Evolutionary conservation across 371 early-diverging fungal genomes (phyloP).

Genomic region (Amoeboaphelidium occidentale): DNA sequence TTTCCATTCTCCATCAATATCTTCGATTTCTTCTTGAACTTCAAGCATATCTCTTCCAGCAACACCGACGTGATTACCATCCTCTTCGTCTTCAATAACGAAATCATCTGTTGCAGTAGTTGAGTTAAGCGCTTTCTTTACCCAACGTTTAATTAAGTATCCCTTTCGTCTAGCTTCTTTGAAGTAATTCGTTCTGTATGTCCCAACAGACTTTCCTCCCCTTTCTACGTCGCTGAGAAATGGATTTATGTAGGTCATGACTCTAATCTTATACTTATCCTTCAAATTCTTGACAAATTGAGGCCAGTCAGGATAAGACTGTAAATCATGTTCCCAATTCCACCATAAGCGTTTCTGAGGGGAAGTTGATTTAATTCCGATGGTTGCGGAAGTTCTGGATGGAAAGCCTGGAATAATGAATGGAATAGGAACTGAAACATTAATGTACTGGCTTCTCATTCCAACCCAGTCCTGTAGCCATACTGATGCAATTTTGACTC

Average conservation of each 20-base stretch:
- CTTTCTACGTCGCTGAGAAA: not conserved
- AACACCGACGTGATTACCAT: too few relatives aligned
- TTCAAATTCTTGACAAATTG: not conserved
- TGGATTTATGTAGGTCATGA: slow-evolving; percentile 3
- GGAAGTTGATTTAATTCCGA: not conserved
- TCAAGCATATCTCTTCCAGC: too few relatives aligned
- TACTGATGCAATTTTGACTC: not conserved
- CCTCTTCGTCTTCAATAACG: too few relatives aligned
- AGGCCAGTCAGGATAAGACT: slow-evolving; percentile 1
- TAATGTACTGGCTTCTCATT: not conserved
- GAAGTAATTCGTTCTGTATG: slow-evolving; percentile 1
- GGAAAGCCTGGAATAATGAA: not conserved
- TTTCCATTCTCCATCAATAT: not conserved
- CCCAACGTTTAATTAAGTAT: not conserved
- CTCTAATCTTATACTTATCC: not conserved
- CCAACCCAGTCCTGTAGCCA: slow-evolving; percentile 3
- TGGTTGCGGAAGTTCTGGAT: not conserved
- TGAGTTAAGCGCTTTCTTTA: not conserved
- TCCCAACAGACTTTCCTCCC: not conserved
- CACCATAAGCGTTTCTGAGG: slow-evolving; percentile 2
- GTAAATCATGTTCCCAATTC: slow-evolving; percentile 1
- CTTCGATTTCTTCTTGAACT: too few relatives aligned
- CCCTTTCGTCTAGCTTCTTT: slow-evolving; percentile 1
- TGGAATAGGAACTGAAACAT: not conserved
- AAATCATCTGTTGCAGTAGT: not conserved